Percentiles rank a stretch among this genome's conserved stretches.
phyloP scores from a whole-genome alignment of 2,329 filamentous ascomycete genomes.

The Fusarium succisae region DNA sequence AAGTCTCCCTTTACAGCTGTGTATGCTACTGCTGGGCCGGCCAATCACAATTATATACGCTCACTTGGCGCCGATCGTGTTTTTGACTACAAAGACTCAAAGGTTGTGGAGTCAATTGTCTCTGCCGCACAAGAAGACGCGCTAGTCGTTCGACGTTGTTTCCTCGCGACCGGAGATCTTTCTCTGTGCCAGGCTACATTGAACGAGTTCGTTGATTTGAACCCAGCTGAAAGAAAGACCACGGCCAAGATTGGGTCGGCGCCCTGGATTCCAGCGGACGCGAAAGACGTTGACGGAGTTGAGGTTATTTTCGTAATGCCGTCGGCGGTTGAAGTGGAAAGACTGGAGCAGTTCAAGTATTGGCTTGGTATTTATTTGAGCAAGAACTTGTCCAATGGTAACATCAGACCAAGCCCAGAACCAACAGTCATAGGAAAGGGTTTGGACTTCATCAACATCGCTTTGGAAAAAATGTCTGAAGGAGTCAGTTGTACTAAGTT shows the following conservation, averaged over 20 bases:
- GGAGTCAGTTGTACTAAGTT: constrained; percentile 57
- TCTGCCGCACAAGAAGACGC: constrained; percentile 49
- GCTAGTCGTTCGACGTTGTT: constrained; percentile 51
- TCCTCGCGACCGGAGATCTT: constrained; percentile 52
- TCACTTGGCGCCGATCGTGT: constrained; percentile 51
- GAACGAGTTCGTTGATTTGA: constrained; percentile 41
- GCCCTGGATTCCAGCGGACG: constrained; percentile 45
- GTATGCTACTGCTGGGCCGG: constrained; percentile 51
- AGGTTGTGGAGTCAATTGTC: constrained; percentile 46
- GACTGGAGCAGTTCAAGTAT: constrained; percentile 50
- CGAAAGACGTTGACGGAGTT: constrained; percentile 44
- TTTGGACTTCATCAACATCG: constrained; percentile 49
- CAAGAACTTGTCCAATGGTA: constrained; percentile 44
- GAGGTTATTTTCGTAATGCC: constrained; percentile 52
- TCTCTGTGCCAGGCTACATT: constrained; percentile 50
- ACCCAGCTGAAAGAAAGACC: too few species aligned
- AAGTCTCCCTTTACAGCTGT: constrained; percentile 49
- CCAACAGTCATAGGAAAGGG: constrained; percentile 50
- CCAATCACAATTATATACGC: constrained; percentile 48
- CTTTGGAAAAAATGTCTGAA: constrained; percentile 46
- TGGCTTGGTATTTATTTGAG: constrained; percentile 53
- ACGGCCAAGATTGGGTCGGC: constrained; percentile 51
- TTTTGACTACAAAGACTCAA: constrained; percentile 52
- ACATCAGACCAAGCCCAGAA: constrained; percentile 52
- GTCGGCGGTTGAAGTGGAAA: constrained; percentile 46